These are phyloP conservation scores for Diaporthe ilicicola DNA, from an alignment of 2,329 filamentous ascomycete species.

Conservation along the genomic window DNA sequence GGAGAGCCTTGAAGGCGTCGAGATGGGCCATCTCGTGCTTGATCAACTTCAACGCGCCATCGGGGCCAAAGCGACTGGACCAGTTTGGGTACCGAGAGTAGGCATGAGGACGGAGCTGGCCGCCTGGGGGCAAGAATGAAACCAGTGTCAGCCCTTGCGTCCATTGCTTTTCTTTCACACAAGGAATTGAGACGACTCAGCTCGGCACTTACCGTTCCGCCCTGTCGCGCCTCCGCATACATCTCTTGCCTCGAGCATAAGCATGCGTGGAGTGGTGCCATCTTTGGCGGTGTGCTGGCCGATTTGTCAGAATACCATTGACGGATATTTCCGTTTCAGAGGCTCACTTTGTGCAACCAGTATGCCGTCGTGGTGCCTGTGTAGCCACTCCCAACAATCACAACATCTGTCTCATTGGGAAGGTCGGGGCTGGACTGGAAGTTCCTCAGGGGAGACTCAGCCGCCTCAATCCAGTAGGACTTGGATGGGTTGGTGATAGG, in stretches of 20 bases:
- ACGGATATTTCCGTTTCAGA: neutral
- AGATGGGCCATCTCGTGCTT: constrained; percentile 42
- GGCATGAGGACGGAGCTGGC: constrained; percentile 37
- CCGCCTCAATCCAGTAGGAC: constrained; percentile 36
- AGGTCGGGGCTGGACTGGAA: constrained; percentile 31
- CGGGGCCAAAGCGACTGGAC: constrained; percentile 39
- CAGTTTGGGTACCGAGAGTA: constrained; percentile 43
- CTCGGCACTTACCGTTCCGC: constrained; percentile 36
- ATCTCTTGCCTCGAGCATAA: constrained; percentile 35
- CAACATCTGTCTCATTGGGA: constrained; percentile 34
- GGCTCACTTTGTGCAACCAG: constrained; percentile 38
- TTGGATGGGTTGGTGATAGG: constrained; percentile 33
- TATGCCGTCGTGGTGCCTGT: constrained; percentile 40
- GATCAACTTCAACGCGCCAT: constrained; percentile 42
- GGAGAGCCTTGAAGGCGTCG: constrained; percentile 29
- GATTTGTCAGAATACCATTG: neutral
- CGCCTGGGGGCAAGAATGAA: constrained; percentile 17
- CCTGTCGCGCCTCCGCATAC: constrained; percentile 37
- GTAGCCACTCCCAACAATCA: constrained; percentile 39
- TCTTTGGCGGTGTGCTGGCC: constrained; percentile 33
- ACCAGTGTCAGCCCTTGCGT: constrained; percentile 1
- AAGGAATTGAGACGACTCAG: no score
- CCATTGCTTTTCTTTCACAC: neutral
- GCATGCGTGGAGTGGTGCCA: constrained; percentile 32
- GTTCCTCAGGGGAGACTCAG: constrained; percentile 28